Conservation (phyloP, 148 eudicot species). For the Nyssa sinensis region DNA sequence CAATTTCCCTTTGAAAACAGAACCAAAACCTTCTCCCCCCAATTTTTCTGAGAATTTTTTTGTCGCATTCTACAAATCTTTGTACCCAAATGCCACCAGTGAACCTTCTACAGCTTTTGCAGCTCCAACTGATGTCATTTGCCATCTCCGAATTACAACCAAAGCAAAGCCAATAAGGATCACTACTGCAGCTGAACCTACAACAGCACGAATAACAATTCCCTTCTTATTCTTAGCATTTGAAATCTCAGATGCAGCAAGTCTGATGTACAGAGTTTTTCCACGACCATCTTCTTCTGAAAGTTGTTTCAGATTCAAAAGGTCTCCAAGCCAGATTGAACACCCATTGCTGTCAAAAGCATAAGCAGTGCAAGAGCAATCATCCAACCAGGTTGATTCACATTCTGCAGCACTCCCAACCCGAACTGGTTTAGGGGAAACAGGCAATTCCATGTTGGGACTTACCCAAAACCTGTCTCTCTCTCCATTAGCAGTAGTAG, state of each 20-base stretch:
- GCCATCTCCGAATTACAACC: slow-evolving; percentile 14
- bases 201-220: slow-evolving; percentile 21
- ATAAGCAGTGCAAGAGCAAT: slow-evolving; percentile 45
- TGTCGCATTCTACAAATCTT: slow-evolving; percentile 40
- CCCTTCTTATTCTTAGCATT: slow-evolving; percentile 20
- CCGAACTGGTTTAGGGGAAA: background rate
- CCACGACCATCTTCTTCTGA: slow-evolving; percentile 30
- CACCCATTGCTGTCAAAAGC: slow-evolving; percentile 30
- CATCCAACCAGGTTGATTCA: slow-evolving; percentile 23
- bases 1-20: slow-evolving; percentile 49
- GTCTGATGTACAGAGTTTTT: slow-evolving; percentile 31
- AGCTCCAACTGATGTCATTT: slow-evolving; percentile 11
- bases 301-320: slow-evolving; percentile 35
- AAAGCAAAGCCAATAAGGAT: slow-evolving; percentile 12
- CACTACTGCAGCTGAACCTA: slow-evolving; percentile 20
- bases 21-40: slow-evolving; percentile 56
- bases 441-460: slow-evolving; percentile 30
- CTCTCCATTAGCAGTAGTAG: slow-evolving; percentile 18
- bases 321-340: slow-evolving; percentile 34
- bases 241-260: slow-evolving; percentile 33
- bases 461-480: slow-evolving; percentile 26
- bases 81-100: slow-evolving; percentile 35
- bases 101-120: slow-evolving; percentile 36
- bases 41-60: slow-evolving; percentile 46
- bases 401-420: slow-evolving; percentile 28